phyloP scores from a whole-genome alignment of 176 grass and related monocot genomes.

The Oryza meyeriana region DNA sequence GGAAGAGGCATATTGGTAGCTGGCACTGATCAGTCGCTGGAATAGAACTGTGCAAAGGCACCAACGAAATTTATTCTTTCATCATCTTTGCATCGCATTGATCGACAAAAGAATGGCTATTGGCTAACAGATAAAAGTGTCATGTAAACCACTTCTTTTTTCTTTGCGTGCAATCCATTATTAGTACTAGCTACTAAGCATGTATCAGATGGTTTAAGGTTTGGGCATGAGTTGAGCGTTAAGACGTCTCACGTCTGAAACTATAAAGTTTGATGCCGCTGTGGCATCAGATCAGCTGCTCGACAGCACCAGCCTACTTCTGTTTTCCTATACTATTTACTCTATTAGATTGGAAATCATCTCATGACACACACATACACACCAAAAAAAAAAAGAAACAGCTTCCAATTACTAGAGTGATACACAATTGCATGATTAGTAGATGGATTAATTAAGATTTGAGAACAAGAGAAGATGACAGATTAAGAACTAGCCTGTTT shows the following conservation, averaged over 20 bases:
- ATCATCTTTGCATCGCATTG: not conserved
- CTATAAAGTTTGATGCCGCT: not conserved
- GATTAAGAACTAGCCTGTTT: constrained; percentile 50
- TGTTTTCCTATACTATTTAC: not conserved
- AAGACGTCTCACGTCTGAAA: not conserved
- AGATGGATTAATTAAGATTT: not conserved
- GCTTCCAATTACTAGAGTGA: not conserved
- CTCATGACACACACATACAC: no score
- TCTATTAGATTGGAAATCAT: not conserved
- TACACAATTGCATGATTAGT: not conserved
- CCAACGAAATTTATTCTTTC: not conserved
- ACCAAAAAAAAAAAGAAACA: not conserved
- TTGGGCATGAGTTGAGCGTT: constrained; percentile 20
- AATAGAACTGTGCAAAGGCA: not conserved
- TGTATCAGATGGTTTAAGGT: not conserved
- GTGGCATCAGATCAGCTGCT: constrained; percentile 16
- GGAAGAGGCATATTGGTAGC: not conserved
- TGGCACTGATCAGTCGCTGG: not conserved
- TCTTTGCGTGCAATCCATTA: no score
- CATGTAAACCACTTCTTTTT: not conserved
- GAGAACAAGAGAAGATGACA: not conserved
- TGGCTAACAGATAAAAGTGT: not conserved
- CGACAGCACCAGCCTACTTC: not conserved
- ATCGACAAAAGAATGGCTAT: not conserved
- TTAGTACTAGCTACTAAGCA: not conserved